Percentiles rank a stretch among this genome's conserved stretches.
phyloP scores from a whole-genome alignment of 129 eudicot genomes.

The Tagetes patula region DNA sequence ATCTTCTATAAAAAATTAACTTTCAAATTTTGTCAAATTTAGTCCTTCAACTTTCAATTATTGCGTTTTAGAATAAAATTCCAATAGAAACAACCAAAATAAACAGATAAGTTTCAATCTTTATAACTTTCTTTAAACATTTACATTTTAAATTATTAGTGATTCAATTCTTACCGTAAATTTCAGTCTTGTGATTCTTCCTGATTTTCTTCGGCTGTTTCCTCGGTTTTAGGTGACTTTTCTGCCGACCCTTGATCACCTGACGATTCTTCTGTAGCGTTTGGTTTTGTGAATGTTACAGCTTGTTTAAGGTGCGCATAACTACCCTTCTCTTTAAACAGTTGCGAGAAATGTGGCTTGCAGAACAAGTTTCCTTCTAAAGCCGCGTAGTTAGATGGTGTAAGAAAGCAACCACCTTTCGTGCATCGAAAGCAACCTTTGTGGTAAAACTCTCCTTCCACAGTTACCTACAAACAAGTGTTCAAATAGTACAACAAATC shows the following conservation, averaged over 20 bases:
- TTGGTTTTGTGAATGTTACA: slow-evolving; percentile 39
- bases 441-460: slow-evolving; percentile 79
- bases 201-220: background rate
- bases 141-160: background rate
- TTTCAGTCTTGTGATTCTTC: slow-evolving; percentile 20
- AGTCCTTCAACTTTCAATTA: too few relatives aligned
- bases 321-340: slow-evolving; percentile 88
- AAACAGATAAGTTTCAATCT: slow-evolving; percentile 8
- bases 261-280: slow-evolving; percentile 2
- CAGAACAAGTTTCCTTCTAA: slow-evolving; percentile 76
- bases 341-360: slow-evolving; percentile 85
- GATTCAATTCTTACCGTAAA: background rate
- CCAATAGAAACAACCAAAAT: background rate
- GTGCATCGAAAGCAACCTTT: slow-evolving; percentile 73
- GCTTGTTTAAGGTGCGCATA: slow-evolving; percentile 61
- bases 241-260: slow-evolving; percentile 12
- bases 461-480: slow-evolving; percentile 47
- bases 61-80: too few relatives aligned
- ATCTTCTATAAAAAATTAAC: too few relatives aligned
- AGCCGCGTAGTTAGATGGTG: slow-evolving; percentile 76
- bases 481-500: background rate
- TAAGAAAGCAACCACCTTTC: slow-evolving; percentile 69
- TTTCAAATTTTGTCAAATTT: too few relatives aligned
- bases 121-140: background rate
- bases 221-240: background rate